phyloP scores from a whole-genome alignment of 805 yeast genomes.

The Komagataella ulmi region DNA sequence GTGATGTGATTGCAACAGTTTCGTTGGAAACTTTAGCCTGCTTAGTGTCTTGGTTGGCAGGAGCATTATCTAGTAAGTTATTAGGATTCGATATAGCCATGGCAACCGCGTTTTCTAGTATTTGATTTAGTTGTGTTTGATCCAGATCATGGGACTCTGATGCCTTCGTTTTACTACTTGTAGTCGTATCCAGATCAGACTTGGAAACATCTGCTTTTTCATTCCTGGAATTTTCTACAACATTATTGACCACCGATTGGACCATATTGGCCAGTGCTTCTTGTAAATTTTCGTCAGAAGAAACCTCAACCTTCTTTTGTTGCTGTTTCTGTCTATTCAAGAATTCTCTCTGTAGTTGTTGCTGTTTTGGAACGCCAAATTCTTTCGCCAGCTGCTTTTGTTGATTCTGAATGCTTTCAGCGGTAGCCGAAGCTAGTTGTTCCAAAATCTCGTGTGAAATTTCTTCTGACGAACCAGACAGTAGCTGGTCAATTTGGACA shows the following conservation, averaged over 20 bases:
- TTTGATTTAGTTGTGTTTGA: constrained; percentile 45
- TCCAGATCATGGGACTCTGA: constrained; percentile 30
- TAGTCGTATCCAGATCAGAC: not conserved
- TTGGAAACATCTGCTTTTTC: constrained; percentile 3
- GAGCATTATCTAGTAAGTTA: constrained; percentile 22
- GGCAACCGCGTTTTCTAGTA: constrained; percentile 63
- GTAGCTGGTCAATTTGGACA: not conserved
- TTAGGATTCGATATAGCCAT: constrained; percentile 61
- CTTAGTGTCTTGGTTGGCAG: not conserved
- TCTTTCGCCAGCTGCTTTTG: not conserved
- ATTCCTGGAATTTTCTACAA: constrained; percentile 2
- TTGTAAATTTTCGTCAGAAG: constrained; percentile 23
- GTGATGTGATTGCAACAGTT: not conserved
- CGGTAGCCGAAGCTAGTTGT: constrained; percentile 3
- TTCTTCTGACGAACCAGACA: not conserved
- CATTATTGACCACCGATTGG: constrained; percentile 32
- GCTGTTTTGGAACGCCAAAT: not conserved
- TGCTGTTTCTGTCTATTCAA: constrained; percentile 1
- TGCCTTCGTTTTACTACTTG: not conserved
- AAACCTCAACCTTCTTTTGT: constrained; percentile 2
- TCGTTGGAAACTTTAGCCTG: not conserved
- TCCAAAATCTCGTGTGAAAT: constrained; percentile 3
- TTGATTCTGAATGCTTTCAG: not conserved
- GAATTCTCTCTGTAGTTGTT: not conserved
- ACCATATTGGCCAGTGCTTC: constrained; percentile 45